Percentiles rank a stretch among this genome's conserved stretches.
Evolutionary conservation across 1,284 basidiomycete species (phyloP).

Genomic region (Sutorius eximius): DNA sequence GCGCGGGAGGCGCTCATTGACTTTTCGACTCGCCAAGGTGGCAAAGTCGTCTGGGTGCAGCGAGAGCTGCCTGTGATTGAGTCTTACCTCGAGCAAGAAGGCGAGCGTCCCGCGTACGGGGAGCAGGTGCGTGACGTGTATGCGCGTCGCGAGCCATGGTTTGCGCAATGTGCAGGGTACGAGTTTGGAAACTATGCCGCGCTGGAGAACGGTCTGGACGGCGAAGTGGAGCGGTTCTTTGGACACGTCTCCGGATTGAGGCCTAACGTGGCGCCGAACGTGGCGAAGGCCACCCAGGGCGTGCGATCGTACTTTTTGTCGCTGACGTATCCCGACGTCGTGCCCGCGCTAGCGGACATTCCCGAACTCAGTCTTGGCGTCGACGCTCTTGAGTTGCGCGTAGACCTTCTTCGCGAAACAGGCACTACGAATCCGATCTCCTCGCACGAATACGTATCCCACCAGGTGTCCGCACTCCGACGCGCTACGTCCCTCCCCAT

Average conservation of each 20-base stretch:
- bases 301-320: slow-evolving; percentile 87
- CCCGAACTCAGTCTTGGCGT: slow-evolving; percentile 79
- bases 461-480: slow-evolving; percentile 81
- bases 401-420: slow-evolving; percentile 78
- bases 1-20: slow-evolving; percentile 71
- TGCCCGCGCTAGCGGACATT: slow-evolving; percentile 67
- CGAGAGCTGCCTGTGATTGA: slow-evolving; percentile 73
- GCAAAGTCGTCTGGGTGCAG: slow-evolving; percentile 68
- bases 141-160: slow-evolving; percentile 85
- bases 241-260: slow-evolving; percentile 78
- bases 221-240: slow-evolving; percentile 78
- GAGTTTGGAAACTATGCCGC: slow-evolving; percentile 82
- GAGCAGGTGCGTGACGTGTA: slow-evolving; percentile 85
- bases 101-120: slow-evolving; percentile 81
- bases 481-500: slow-evolving; percentile 82
- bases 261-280: slow-evolving; percentile 64
- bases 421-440: slow-evolving; percentile 57
- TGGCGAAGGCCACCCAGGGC: slow-evolving; percentile 43
- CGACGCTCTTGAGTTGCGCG: slow-evolving; percentile 92
- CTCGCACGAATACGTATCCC: slow-evolving; percentile 71
- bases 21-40: slow-evolving; percentile 58
- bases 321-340: slow-evolving; percentile 89
- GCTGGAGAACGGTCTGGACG: slow-evolving; percentile 23
- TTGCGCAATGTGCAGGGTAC: slow-evolving; percentile 79
- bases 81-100: slow-evolving; percentile 77